These are phyloP conservation scores for Ogataea populi-albae DNA, from an alignment of 805 yeast genomes.

Conservation along the genomic window DNA sequence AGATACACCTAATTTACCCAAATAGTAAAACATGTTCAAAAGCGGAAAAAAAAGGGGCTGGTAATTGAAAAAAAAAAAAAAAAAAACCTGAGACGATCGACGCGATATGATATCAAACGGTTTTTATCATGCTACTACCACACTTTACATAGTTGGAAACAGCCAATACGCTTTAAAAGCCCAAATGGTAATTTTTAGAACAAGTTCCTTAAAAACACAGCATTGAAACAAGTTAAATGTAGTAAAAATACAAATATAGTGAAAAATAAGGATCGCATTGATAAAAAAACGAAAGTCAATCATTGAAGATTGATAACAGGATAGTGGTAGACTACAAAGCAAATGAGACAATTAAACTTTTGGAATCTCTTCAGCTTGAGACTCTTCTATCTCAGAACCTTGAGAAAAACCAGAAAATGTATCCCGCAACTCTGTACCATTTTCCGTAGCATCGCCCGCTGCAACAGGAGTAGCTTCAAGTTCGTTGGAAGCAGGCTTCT, in stretches of 20 bases:
- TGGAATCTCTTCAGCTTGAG: conserved; percentile 2
- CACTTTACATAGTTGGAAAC: no score
- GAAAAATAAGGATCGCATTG: no score
- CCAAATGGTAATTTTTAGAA: no score
- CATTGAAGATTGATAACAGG: no score
- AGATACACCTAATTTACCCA: not conserved
- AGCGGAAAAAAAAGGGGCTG: conserved; percentile 3
- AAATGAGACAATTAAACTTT: no score
- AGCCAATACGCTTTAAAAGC: no score
- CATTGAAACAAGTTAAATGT: no score
- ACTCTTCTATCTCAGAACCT: conserved; percentile 35
- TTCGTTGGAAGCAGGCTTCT: not conserved
- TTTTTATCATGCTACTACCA: no score
- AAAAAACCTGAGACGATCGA: conserved; percentile 1
- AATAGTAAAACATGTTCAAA: conserved; percentile 4
- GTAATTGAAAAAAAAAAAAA: conserved; percentile 1
- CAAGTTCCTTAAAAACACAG: no score
- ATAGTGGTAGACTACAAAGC: no score
- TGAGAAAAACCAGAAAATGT: conserved; percentile 47
- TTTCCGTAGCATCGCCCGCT: conserved; percentile 1
- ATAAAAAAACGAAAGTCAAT: no score
- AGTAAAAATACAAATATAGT: conserved; percentile 1
- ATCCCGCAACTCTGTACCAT: conserved; percentile 17
- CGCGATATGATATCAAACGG: no score
- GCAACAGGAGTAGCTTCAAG: not conserved